Conservation (phyloP, 768 basidiomycete species). For the Lenzites betulinus region DNA sequence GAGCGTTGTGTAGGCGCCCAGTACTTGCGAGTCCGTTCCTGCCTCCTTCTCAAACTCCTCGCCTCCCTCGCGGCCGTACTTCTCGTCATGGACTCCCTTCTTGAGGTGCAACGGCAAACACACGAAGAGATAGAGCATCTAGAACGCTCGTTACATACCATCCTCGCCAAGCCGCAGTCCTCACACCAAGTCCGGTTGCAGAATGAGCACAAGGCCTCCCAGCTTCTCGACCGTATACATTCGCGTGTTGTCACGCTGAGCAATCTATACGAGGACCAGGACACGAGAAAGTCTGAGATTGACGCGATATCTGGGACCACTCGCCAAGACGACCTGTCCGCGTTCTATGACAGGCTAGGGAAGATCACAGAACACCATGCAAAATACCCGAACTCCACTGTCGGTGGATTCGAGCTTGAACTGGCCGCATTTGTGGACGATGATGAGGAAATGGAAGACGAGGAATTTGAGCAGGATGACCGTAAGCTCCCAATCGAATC, state of each 20-base stretch:
- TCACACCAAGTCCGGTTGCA: conserved; percentile 67
- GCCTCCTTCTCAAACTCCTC: conserved; percentile 5
- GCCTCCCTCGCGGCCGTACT: background rate
- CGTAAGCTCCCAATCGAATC: conserved; percentile 53
- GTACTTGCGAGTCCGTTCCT: conserved; percentile 5
- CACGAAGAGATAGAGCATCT: conserved; percentile 96
- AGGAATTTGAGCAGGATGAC: conserved; percentile 82
- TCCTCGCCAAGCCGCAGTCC: conserved; percentile 68
- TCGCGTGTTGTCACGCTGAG: conserved; percentile 66
- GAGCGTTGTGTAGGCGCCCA: conserved; percentile 9
- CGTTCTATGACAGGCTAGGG: conserved; percentile 95
- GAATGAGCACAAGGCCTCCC: conserved; percentile 86
- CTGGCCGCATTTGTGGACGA: conserved; percentile 77
- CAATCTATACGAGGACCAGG: conserved; percentile 76
- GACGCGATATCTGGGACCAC: conserved; percentile 58
- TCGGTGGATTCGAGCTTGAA: conserved; percentile 82
- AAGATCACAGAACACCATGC: conserved; percentile 96
- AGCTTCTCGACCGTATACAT: conserved; percentile 84
- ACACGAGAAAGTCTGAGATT: conserved; percentile 68
- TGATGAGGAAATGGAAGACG: conserved; percentile 69
- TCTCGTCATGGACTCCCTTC: conserved; percentile 79
- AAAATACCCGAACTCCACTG: conserved; percentile 89
- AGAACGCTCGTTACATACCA: conserved; percentile 81
- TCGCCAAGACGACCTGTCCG: conserved; percentile 71
- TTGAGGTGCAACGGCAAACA: conserved; percentile 92